phyloP scores from a whole-genome alignment of 1,284 basidiomycete genomes.

The Microbotryum violaceum region DNA sequence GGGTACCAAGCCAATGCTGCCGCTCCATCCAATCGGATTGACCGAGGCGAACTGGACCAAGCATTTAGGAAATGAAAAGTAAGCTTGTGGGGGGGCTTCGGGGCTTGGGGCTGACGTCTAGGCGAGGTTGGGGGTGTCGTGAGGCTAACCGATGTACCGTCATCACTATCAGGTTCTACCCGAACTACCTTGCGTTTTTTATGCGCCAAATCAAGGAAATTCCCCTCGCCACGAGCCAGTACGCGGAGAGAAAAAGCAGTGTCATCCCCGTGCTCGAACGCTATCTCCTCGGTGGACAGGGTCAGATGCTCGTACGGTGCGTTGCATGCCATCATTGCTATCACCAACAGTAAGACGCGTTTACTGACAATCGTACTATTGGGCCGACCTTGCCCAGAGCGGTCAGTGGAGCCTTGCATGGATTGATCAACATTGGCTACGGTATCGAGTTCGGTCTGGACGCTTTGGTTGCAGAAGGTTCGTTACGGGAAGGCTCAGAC shows the following conservation, averaged over 20 bases:
- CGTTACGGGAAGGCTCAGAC: background rate
- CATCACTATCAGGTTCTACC: constrained; percentile 26
- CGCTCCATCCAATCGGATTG: constrained; percentile 23
- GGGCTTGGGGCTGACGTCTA: no score
- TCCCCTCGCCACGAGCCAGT: constrained; percentile 5
- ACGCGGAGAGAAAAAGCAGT: constrained; percentile 16
- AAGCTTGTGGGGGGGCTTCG: background rate
- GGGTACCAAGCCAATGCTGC: constrained; percentile 28
- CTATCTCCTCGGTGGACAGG: constrained; percentile 31
- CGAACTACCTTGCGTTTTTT: constrained; percentile 35
- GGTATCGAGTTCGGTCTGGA: constrained; percentile 37
- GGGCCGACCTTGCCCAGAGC: constrained; percentile 14
- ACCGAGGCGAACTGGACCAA: constrained; percentile 32
- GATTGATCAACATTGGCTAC: constrained; percentile 39
- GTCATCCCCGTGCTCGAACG: constrained; percentile 30
- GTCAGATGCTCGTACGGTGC: constrained; percentile 31
- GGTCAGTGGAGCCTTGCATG: constrained; percentile 40
- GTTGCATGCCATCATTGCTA: background rate
- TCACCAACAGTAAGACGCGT: background rate
- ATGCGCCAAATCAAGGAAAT: constrained; percentile 20
- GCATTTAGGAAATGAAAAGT: constrained; percentile 32
- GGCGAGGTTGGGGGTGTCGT: no score
- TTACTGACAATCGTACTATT: constrained; percentile 3
- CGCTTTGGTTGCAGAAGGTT: constrained; percentile 36
- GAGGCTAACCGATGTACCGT: background rate